phyloP scores from a whole-genome alignment of 176 grass and related monocot species.

The Phragmites australis region DNA sequence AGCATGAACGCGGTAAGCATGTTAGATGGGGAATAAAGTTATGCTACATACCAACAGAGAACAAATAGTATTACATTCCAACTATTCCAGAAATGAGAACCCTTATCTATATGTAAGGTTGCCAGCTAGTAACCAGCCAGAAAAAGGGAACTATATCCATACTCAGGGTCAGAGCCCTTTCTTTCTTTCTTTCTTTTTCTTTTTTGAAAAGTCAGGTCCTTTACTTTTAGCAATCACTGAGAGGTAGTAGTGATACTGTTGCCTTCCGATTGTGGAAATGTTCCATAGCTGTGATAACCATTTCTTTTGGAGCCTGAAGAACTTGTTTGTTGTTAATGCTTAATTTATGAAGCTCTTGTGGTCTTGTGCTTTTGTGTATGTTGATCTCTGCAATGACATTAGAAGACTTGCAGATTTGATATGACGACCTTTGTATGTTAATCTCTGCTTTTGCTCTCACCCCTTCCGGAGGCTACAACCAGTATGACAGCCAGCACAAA shows the following conservation, averaged over 20 bases:
- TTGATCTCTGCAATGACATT: background rate
- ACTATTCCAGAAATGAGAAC: background rate
- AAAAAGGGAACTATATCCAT: conserved; percentile 1
- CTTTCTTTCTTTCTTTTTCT: too few relatives aligned
- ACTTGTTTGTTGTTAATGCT: background rate
- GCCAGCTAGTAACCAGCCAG: background rate
- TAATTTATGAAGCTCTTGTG: background rate
- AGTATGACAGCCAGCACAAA: background rate
- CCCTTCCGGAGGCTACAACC: background rate
- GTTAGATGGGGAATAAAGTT: background rate
- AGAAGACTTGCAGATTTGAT: conserved; percentile 10
- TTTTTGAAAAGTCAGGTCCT: too few relatives aligned
- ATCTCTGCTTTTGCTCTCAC: background rate
- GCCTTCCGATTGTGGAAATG: background rate
- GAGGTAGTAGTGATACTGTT: background rate
- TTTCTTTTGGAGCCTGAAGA: conserved; percentile 17
- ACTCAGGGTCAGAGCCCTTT: too few relatives aligned
- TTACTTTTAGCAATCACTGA: background rate
- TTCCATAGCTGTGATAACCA: background rate
- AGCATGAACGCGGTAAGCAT: background rate
- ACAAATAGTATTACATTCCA: background rate
- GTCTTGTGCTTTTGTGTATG: background rate
- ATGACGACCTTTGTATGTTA: background rate
- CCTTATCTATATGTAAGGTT: background rate
- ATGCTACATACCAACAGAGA: background rate